Evolutionary conservation across 2,329 filamentous ascomycete species (phyloP).

Genomic region (Neoarthrinium moseri): DNA sequence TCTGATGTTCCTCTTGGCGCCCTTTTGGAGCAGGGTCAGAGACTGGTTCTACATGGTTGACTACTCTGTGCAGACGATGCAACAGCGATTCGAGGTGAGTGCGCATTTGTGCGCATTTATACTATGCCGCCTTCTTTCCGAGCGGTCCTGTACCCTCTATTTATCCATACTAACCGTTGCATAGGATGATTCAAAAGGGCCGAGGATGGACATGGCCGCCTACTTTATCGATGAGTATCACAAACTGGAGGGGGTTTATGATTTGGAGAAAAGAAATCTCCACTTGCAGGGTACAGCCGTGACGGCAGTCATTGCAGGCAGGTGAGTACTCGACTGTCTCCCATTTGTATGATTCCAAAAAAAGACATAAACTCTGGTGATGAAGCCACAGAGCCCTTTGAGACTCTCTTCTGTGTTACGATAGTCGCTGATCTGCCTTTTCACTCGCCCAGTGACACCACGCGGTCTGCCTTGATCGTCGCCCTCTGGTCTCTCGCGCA

Average conservation of each 20-base stretch:
- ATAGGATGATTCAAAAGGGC: neutral
- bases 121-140: too few relatives aligned
- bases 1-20: constrained; percentile 3
- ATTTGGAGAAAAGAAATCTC: neutral
- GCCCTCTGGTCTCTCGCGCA: neutral
- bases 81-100: neutral
- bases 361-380: neutral
- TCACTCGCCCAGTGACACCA: neutral
- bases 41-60: neutral
- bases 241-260: neutral
- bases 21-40: constrained; percentile 6
- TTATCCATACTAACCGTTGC: too few relatives aligned
- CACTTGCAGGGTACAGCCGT: neutral
- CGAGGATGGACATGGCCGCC: neutral
- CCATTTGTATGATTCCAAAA: too few relatives aligned
- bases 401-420: too few relatives aligned
- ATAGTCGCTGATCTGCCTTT: too few relatives aligned
- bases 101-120: neutral
- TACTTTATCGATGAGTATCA: constrained; percentile 1
- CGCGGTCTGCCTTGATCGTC: neutral
- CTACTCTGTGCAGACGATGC: neutral
- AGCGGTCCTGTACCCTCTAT: too few relatives aligned
- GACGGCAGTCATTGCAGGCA: neutral
- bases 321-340: constrained; percentile 13
- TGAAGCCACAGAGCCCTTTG: neutral